A percentile compares a stretch with the other conserved stretches of the same genome.
phyloP scores from a whole-genome alignment of 108 stramenopile species.

The Asterionellopsis glacialis region DNA sequence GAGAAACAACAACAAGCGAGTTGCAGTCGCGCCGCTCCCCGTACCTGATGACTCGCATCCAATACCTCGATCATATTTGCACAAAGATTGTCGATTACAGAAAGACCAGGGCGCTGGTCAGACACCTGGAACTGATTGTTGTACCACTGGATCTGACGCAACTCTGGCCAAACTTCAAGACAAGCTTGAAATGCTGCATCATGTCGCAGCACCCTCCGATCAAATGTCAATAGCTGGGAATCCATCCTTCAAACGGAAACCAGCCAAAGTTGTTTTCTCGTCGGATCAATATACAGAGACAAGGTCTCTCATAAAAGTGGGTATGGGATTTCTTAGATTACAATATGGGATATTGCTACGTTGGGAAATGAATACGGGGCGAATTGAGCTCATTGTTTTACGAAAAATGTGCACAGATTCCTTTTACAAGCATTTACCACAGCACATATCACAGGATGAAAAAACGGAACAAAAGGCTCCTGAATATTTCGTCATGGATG shows the following conservation, averaged over 20 bases:
- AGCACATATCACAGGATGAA: not conserved
- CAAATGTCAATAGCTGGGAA: not conserved
- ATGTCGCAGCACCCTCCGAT: constrained; percentile 22
- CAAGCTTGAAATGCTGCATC: constrained; percentile 43
- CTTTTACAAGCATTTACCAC: constrained; percentile 31
- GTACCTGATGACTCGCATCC: constrained; percentile 5
- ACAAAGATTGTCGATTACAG: constrained; percentile 36
- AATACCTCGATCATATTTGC: constrained; percentile 28
- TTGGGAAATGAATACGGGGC: constrained; percentile 40
- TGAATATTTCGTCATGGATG: not conserved
- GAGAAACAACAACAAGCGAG: not conserved
- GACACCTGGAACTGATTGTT: constrained; percentile 22
- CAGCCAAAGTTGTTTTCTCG: constrained; percentile 22
- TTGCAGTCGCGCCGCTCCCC: not conserved
- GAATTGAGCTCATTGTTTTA: constrained; percentile 38
- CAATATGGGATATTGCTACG: constrained; percentile 52
- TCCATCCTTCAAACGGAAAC: constrained; percentile 32
- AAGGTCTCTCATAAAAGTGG: constrained; percentile 44
- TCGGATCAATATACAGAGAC: constrained; percentile 32
- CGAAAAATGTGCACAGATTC: constrained; percentile 66
- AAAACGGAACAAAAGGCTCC: not conserved
- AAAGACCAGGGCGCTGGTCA: constrained; percentile 63
- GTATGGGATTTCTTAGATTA: constrained; percentile 58
- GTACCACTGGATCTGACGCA: constrained; percentile 25
- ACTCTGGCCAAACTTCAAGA: constrained; percentile 43